Conservation (phyloP, 202 grass and related monocot genomes). For the Eragrostis tef region DNA sequence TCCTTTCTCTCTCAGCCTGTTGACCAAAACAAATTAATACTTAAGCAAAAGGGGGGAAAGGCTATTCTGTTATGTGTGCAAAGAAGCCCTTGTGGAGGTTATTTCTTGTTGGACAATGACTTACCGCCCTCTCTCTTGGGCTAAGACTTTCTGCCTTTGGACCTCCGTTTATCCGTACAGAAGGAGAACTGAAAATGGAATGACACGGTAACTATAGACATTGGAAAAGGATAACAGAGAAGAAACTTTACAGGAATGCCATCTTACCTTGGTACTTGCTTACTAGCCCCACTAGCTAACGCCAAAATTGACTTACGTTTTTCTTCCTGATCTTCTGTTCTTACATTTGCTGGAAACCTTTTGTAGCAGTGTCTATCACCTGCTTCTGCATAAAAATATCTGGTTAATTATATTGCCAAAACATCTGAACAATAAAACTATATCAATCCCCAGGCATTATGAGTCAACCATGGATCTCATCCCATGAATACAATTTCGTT, state of each 20-base stretch:
- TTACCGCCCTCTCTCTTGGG: constrained; percentile 94
- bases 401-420: constrained; percentile 38
- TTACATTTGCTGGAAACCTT: constrained; percentile 82
- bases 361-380: constrained; percentile 70
- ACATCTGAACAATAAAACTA: constrained; percentile 22
- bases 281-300: constrained; percentile 69
- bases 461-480: constrained; percentile 32
- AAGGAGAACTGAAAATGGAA: constrained; percentile 63
- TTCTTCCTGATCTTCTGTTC: constrained; percentile 98
- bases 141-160: constrained; percentile 89
- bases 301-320: constrained; percentile 83
- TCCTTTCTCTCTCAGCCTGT: constrained; percentile 93
- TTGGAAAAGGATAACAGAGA: constrained; percentile 21
- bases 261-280: constrained; percentile 68
- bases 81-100: constrained; percentile 29
- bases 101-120: constrained; percentile 51
- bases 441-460: constrained; percentile 32
- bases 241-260: constrained; percentile 28
- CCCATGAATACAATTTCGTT: constrained; percentile 21
- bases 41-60: neutral
- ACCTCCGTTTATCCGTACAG: constrained; percentile 64
- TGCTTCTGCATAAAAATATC: constrained; percentile 57
- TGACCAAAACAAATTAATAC: constrained; percentile 46
- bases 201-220: constrained; percentile 27
- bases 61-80: constrained; percentile 10